A percentile compares a stretch with the other conserved stretches of the same genome.
Conservation (phyloP, 441 rosid species). For the Lagerstroemia fauriei region DNA sequence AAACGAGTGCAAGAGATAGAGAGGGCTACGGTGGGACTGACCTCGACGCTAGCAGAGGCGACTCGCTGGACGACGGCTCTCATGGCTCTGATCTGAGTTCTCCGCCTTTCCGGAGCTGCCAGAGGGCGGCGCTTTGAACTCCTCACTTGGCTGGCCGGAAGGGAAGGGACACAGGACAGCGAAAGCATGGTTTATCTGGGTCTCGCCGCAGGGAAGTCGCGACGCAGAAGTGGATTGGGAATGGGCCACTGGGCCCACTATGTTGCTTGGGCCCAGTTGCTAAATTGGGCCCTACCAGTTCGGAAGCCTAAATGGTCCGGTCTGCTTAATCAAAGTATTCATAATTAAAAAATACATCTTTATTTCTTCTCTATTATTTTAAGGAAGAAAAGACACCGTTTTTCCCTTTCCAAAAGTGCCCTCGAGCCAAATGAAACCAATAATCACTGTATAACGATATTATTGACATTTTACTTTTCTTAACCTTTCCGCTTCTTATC, state of each 20-base stretch:
- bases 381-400: too few species aligned
- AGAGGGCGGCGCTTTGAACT: constrained; percentile 2
- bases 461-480: too few species aligned
- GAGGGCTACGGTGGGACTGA: constrained; percentile 24
- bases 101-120: neutral
- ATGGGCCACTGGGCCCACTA: neutral
- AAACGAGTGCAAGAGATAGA: neutral
- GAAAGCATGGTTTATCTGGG: neutral
- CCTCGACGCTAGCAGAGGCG: constrained; percentile 76
- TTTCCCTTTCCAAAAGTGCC: too few species aligned
- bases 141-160: neutral
- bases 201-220: neutral
- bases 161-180: neutral
- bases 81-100: constrained; percentile 58
- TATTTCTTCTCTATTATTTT: too few species aligned
- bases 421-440: too few species aligned
- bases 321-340: too few species aligned
- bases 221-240: neutral
- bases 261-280: neutral
- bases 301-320: too few species aligned
- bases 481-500: too few species aligned
- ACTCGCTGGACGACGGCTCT: constrained; percentile 86
- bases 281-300: neutral
- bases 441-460: too few species aligned
- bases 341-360: too few species aligned